Percentiles rank a stretch among this genome's conserved stretches.
Evolutionary conservation across 768 basidiomycete genomes (phyloP).

Genomic region (Phaeotremella fagi): DNA sequence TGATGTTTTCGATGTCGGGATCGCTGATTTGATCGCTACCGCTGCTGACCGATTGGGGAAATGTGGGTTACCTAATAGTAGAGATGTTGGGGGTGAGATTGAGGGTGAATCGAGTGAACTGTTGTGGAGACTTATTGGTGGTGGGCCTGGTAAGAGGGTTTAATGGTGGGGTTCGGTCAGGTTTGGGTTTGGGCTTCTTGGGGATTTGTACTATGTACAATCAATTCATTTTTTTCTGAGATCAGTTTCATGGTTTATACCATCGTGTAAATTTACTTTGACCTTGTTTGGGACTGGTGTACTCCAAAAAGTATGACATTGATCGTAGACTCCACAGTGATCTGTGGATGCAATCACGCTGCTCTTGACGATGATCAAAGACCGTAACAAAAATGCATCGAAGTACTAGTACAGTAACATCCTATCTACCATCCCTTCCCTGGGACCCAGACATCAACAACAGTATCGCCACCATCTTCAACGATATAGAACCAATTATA

Average conservation of each 20-base stretch:
- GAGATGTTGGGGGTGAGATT: conserved; percentile 10
- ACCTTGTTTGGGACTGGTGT: too few relatives aligned
- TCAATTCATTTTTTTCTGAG: too few relatives aligned
- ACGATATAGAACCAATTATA: conserved; percentile 81
- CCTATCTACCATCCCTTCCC: conserved; percentile 79
- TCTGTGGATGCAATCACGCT: too few relatives aligned
- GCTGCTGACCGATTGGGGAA: conserved; percentile 1
- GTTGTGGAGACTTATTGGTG: conserved; percentile 10
- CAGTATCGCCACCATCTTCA: conserved; percentile 54
- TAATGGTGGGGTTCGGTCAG: background rate
- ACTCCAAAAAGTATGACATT: too few relatives aligned
- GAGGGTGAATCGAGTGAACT: conserved; percentile 9
- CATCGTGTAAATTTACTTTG: too few relatives aligned
- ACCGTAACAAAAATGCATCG: too few relatives aligned
- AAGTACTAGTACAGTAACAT: background rate
- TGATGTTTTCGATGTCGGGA: background rate
- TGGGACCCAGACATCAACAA: conserved; percentile 71
- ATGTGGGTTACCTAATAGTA: conserved; percentile 7
- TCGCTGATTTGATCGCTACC: conserved; percentile 1
- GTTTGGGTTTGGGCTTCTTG: too few relatives aligned
- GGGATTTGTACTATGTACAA: too few relatives aligned
- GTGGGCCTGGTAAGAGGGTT: background rate
- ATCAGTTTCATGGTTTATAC: too few relatives aligned
- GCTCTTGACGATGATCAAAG: too few relatives aligned
- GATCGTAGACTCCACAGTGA: too few relatives aligned